A percentile compares a stretch with the other conserved stretches of the same genome.
phyloP scores from a whole-genome alignment of 148 eudicot species.

The Tetragonia tetragonoides region DNA sequence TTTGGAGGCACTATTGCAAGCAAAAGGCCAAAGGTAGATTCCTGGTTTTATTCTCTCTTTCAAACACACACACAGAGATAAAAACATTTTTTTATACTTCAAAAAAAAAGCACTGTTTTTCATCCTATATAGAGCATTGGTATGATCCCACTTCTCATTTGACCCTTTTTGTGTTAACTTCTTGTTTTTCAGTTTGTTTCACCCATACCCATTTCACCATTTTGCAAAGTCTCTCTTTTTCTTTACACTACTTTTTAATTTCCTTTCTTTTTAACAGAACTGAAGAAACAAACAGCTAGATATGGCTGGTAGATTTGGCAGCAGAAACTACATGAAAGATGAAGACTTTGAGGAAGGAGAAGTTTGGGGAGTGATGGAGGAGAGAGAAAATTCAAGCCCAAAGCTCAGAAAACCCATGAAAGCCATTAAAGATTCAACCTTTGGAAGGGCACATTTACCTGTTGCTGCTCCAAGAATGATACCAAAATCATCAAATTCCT shows the following conservation, averaged over 20 bases:
- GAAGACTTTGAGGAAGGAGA: slow-evolving; percentile 71
- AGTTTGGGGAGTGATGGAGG: slow-evolving; percentile 50
- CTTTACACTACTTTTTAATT: background rate
- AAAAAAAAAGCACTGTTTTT: background rate
- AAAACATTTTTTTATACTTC: background rate
- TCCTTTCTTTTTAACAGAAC: background rate
- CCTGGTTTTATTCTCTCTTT: slow-evolving; percentile 37
- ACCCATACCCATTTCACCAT: background rate
- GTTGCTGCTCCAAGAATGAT: slow-evolving; percentile 43
- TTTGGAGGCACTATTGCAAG: slow-evolving; percentile 25
- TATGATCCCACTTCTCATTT: slow-evolving; percentile 8
- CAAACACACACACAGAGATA: slow-evolving; percentile 4
- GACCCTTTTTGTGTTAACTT: slow-evolving; percentile 18
- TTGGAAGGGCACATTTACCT: slow-evolving; percentile 2
- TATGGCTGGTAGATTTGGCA: slow-evolving; percentile 38
- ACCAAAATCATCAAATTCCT: slow-evolving; percentile 41
- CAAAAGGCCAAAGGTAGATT: slow-evolving; percentile 40
- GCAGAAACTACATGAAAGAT: slow-evolving; percentile 34
- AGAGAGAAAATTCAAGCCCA: slow-evolving; percentile 22
- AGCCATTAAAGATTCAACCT: slow-evolving; percentile 9
- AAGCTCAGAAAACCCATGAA: slow-evolving; percentile 20
- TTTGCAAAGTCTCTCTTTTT: background rate
- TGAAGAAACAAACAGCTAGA: background rate
- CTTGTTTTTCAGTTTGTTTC: slow-evolving; percentile 2
- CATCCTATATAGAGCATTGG: slow-evolving; percentile 29